Base-by-base conservation (phyloP, 345 rosid species). In the Lumnitzera littorea region DNA sequence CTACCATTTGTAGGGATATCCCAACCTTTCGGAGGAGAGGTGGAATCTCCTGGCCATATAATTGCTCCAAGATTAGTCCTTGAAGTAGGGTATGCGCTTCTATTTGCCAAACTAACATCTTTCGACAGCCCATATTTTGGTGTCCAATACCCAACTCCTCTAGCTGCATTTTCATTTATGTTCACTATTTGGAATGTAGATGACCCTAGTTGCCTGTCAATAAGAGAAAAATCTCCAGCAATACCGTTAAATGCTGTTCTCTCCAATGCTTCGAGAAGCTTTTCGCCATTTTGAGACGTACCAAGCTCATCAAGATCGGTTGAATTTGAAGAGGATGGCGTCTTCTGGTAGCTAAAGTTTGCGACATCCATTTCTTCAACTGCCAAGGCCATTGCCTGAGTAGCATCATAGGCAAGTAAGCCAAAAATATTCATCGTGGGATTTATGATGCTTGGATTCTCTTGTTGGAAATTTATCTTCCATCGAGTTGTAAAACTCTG, bases 11-110 rank as follows among this genome's bases (percentile, higher is more conserved):
- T 55, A 0, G 73, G 73, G 11, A 63, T 58, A 17, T 50, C 73
- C 73, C 73, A 69, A 12, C 73, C 73, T 49, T 53, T 63, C n/a
- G 75, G 67, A 3, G 46, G 15, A 43, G 23, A 17, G 1, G 47
- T 55, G 3, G 68, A 41, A 25, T 54, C 57, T 49, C 76, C 71
- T 4, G 80, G 73, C 80, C 76, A 65, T 51, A 31, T 62, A 9
- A 64, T 52, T 0, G 62, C 3, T 54, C 48, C 24, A 13, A 64
- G 46, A 41, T 23, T 13, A 4, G 36, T 46, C 15, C 20, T 15
- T 0, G 31, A 70, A 25, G 62, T 48, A 4, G 29, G 59, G 0
- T 51, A 43, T 4, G 15, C 20, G 15, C 12, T 25, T 16, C 2
- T 36, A 4, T 6, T 50, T 29, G 15, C 29, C 16, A 9, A 0